Evolutionary conservation across 768 basidiomycete genomes (phyloP).

Genomic region (Ephemerocybe angulata): DNA sequence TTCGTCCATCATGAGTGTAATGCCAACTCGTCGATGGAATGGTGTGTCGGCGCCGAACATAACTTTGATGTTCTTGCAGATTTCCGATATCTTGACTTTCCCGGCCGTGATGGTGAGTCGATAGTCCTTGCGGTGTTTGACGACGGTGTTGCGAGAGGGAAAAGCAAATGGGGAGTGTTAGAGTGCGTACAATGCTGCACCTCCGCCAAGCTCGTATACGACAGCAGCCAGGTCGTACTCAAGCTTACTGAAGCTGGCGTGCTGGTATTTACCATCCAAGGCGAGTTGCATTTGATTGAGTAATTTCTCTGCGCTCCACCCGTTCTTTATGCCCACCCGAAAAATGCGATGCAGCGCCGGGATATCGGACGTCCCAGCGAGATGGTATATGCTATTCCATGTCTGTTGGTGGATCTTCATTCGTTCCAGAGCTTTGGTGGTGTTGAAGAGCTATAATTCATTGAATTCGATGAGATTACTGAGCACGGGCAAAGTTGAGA

Average conservation of each 20-base stretch:
- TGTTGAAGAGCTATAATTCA: not conserved
- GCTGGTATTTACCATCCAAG: slow-evolving; percentile 16
- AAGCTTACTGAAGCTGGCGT: slow-evolving; percentile 16
- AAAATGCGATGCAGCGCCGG: slow-evolving; percentile 26
- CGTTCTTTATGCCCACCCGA: slow-evolving; percentile 12
- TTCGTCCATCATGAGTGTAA: slow-evolving; percentile 24
- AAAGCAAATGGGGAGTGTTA: slow-evolving; percentile 21
- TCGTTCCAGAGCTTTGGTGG: not conserved
- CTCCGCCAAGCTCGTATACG: slow-evolving; percentile 27
- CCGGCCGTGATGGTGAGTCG: slow-evolving; percentile 15
- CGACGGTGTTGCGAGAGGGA: slow-evolving; percentile 19
- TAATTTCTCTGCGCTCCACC: slow-evolving; percentile 15
- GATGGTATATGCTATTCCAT: slow-evolving; percentile 8
- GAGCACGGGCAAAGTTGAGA: no score
- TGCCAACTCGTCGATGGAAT: slow-evolving; percentile 8
- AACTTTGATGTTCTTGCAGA: slow-evolving; percentile 23
- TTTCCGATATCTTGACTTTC: slow-evolving; percentile 11
- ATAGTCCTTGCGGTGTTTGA: slow-evolving; percentile 11
- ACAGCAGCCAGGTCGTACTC: slow-evolving; percentile 23
- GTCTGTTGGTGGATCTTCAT: slow-evolving; percentile 3
- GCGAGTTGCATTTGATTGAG: slow-evolving; percentile 14
- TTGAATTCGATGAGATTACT: not conserved
- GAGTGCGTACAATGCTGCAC: slow-evolving; percentile 23
- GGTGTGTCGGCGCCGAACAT: slow-evolving; percentile 15
- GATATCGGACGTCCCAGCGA: slow-evolving; percentile 18